Conservation (phyloP, 495 filamentous ascomycete genomes). For the Neurospora intermedia region DNA sequence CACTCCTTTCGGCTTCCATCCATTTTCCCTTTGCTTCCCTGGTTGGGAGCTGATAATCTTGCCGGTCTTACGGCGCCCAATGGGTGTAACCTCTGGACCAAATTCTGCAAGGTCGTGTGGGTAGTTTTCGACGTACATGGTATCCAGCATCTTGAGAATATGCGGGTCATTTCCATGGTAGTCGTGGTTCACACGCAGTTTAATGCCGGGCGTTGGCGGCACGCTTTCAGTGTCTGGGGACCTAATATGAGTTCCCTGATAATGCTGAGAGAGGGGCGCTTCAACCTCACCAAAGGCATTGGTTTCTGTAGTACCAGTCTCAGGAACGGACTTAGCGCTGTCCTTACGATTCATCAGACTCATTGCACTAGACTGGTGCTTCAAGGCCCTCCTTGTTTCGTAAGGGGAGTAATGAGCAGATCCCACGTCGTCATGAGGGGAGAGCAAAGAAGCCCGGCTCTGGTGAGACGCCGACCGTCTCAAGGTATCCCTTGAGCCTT, state of each 20-base stretch:
- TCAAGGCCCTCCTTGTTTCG: constrained; percentile 30
- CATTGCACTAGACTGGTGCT: constrained; percentile 69
- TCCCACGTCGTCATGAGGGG: constrained; percentile 18
- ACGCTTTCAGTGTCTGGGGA: constrained; percentile 18
- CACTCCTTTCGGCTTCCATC: constrained; percentile 77
- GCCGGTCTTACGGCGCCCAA: constrained; percentile 49
- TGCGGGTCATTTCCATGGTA: constrained; percentile 85
- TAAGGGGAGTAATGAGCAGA: constrained; percentile 31
- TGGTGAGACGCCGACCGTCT: constrained; percentile 18
- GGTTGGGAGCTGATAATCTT: constrained; percentile 35
- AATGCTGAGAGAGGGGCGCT: constrained; percentile 45
- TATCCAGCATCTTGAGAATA: constrained; percentile 75
- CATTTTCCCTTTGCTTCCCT: constrained; percentile 28
- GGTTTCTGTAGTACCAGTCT: constrained; percentile 71
- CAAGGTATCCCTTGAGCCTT: constrained; percentile 19
- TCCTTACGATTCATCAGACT: constrained; percentile 72
- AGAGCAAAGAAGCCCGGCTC: constrained; percentile 13
- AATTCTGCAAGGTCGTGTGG: constrained; percentile 69
- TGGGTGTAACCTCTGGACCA: constrained; percentile 70
- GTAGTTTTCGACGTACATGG: constrained; percentile 83
- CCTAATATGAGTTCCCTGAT: neutral
- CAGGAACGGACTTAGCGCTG: constrained; percentile 65
- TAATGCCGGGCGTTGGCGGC: constrained; percentile 20
- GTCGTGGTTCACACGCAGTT: constrained; percentile 46
- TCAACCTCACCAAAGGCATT: constrained; percentile 81